phyloP scores from a whole-genome alignment of 2,329 filamentous ascomycete species.

The Aureobasidium zeae region DNA sequence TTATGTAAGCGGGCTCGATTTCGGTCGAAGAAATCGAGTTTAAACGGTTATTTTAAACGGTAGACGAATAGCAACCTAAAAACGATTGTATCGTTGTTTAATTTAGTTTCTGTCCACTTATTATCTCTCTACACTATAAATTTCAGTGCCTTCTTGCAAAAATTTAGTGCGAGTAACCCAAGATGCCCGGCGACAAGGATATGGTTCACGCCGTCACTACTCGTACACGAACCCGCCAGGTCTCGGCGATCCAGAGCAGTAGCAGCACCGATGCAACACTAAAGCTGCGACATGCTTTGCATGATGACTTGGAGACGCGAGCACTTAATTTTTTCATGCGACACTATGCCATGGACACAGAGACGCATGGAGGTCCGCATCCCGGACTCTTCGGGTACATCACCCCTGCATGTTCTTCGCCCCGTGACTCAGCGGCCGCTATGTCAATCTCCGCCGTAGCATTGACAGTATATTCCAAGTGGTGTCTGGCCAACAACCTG shows the following conservation, averaged over 20 bases:
- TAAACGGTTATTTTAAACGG: too few relatives aligned
- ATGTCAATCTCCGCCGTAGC: slow-evolving; percentile 1
- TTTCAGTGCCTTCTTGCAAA: not conserved
- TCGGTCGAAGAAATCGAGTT: too few relatives aligned
- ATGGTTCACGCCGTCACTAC: not conserved
- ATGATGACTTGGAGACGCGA: slow-evolving; percentile 3
- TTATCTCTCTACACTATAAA: too few relatives aligned
- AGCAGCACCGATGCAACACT: not conserved
- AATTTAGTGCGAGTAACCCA: not conserved
- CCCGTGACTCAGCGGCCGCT: not conserved
- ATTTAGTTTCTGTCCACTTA: too few relatives aligned
- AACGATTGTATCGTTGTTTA: too few relatives aligned
- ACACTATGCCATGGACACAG: not conserved
- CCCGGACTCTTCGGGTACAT: slow-evolving; percentile 1
- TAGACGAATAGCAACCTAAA: too few relatives aligned
- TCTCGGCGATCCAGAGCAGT: not conserved
- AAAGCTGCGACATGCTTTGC: not conserved
- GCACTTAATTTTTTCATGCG: slow-evolving; percentile 3
- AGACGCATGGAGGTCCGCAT: not conserved
- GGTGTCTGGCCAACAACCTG: not conserved
- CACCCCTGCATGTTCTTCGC: not conserved
- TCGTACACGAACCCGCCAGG: not conserved
- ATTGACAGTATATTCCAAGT: slow-evolving; percentile 1
- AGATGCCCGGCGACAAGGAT: not conserved
- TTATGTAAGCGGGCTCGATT: too few relatives aligned